These are phyloP conservation scores for Pseudogymnoascus sp. DNA, from an alignment of 2,329 filamentous ascomycete species.

Conservation along the genomic window DNA sequence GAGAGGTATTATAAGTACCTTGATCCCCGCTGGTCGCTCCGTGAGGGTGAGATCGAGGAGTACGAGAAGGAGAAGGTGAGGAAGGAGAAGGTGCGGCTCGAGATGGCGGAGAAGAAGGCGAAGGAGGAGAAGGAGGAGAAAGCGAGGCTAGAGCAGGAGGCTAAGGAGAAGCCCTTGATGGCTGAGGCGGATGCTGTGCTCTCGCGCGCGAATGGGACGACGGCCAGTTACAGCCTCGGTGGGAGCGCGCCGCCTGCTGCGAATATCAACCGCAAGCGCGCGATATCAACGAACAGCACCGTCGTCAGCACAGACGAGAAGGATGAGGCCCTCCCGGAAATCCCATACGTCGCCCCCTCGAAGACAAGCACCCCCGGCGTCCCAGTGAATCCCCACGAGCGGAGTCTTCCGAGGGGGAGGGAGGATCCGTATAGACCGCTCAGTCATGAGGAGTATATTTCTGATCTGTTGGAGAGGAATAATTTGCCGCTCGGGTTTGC, in stretches of 20 bases:
- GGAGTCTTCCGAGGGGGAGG: background rate
- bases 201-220: background rate
- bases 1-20: conserved; percentile 22
- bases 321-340: background rate
- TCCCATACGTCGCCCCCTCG: conserved; percentile 5
- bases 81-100: conserved; percentile 26
- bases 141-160: conserved; percentile 26
- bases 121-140: conserved; percentile 32
- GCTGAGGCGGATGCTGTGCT: background rate
- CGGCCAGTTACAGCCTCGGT: background rate
- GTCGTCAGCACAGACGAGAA: too few species aligned
- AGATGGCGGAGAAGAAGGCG: conserved; percentile 32
- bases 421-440: conserved; percentile 20
- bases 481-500: conserved; percentile 46
- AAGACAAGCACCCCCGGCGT: background rate
- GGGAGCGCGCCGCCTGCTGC: background rate
- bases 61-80: conserved; percentile 35
- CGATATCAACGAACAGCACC: background rate
- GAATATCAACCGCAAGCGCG: background rate
- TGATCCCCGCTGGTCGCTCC: conserved; percentile 34
- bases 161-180: conserved; percentile 8
- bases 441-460: conserved; percentile 49
- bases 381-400: background rate
- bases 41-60: conserved; percentile 37
- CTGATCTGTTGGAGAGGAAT: conserved; percentile 34